Evolutionary conservation across 2,329 filamentous ascomycete species (phyloP), one percentile per base, ranked within the genome.

Genomic region (Cladophialophora chaetospira): DNA sequence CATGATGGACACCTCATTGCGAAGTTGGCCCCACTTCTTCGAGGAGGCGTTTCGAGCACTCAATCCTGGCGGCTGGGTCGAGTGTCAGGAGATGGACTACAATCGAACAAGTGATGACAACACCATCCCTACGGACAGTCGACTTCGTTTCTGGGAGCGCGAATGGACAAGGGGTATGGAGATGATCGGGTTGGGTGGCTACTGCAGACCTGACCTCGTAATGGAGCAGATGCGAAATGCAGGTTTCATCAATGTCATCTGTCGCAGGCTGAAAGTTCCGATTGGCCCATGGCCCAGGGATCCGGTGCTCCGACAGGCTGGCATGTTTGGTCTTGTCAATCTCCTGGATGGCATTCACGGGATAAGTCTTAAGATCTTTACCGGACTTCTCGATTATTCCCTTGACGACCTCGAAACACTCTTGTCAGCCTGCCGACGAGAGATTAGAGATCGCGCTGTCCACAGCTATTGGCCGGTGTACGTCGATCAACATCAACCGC

Each of bases 1-100:
- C 54, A 79, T 80, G 2, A 78, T 79, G 10, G 77, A 81, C 73
- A 57, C 36, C 28, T 79, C 77, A 1, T 79, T 85, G 56, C 79
- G 75, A 47, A 75, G 85, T 64, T 85, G 82, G 82, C 74, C 74
- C 9, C 46, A 55, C 36, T 58, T 50, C 17, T 55, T 50, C 51
- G 42, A 48, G n/a, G 43, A 61, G 36, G 51, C 64, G 38, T 66
- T 65, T 40, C 49, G 62, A 4, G 62, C 64, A 40, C 64, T 59
- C n/a, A 52, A 65, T 9, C 75, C 75, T 0, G 77, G 74, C 17
- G 77, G 75, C 13, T 76, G 68, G 65, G 66, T 77, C 13, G 76
- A 79, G 47, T 66, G 67, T 33, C 64, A 69, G 23, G 70, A 77
- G 23, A 63, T 71, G 52, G 73, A 75, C 46, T 47, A 60, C 5